Evolutionary conservation across 1,284 basidiomycete genomes (phyloP), one percentile per base, ranked within the genome.

Genomic region (Dichomitus squalens): DNA sequence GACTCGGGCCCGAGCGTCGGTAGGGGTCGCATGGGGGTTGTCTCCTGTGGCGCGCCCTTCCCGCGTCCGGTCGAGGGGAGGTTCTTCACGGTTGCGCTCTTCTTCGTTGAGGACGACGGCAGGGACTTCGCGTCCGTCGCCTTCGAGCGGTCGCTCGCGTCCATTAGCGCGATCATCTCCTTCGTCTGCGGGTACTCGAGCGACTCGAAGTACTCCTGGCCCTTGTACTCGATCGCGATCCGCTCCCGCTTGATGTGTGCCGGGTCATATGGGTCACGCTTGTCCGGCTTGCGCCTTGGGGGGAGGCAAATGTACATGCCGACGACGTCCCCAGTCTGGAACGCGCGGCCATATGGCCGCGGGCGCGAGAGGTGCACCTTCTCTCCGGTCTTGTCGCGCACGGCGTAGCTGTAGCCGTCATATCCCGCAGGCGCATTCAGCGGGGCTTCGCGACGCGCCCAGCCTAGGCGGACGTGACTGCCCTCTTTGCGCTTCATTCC

Each of bases 171-270:
- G 25, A 86, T 82, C 97, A 99, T 99, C 76, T 99, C 97, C 71
- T 96, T 96, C n/a, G 84, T 86, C 56, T 88, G 85, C 1, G 88
- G 76, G 71, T 98, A 98, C 73, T 99, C 96, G 64, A 95, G 81
- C 61, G 88, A 89, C 74, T 99, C 97, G 72, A 98, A 98, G 72
- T 97, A 96, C 61, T 94, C 88, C 73, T 96, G 94, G n/a, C 92
- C 93, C 73, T 96, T 96, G 77, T 95, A 94, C 56, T 93, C 90
- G 69, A 99, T 96, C 2, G 96, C 86, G 53, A 96, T 90, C 50
- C 95, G 89, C 71, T 93, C 91, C 52, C 95, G 86, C 64, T 88
- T 85, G 59, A 96, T 75, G 64, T 87, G 86, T 1, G 88, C 89
- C 0, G 89, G 85, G 69, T 96, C 92, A 66, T 84, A 73, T 2